Evolutionary conservation across 345 rosid genomes (phyloP).

Genomic region (Bretschneidera sinensis): DNA sequence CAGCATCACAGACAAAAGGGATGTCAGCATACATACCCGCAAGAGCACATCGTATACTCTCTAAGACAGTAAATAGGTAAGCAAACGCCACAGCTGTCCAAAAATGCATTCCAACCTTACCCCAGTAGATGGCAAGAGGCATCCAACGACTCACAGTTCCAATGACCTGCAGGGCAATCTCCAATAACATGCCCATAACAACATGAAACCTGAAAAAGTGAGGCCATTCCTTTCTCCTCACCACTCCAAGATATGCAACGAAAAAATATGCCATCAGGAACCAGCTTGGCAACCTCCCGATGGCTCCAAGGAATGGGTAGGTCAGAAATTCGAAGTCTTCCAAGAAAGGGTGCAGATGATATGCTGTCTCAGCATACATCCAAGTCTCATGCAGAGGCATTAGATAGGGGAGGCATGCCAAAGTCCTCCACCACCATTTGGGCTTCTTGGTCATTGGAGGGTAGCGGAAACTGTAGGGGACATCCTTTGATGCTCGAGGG

Average conservation of each 20-base stretch:
- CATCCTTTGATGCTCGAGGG: slow-evolving; percentile 75
- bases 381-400: slow-evolving; percentile 94
- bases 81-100: slow-evolving; percentile 77
- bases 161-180: slow-evolving; percentile 74
- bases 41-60: slow-evolving; percentile 75
- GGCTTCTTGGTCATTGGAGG: slow-evolving; percentile 88
- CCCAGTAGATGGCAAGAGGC: slow-evolving; percentile 77
- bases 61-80: slow-evolving; percentile 71
- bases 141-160: slow-evolving; percentile 77
- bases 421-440: slow-evolving; percentile 81
- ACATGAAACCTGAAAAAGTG: slow-evolving; percentile 88
- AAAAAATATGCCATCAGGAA: slow-evolving; percentile 82
- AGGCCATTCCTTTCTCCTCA: slow-evolving; percentile 88
- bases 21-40: slow-evolving; percentile 85
- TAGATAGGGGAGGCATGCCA: slow-evolving; percentile 81
- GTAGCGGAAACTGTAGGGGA: slow-evolving; percentile 58
- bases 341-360: slow-evolving; percentile 71
- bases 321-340: slow-evolving; percentile 70
- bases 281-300: slow-evolving; percentile 73
- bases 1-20: slow-evolving; percentile 81
- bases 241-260: slow-evolving; percentile 68
- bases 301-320: slow-evolving; percentile 71
- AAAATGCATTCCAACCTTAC: slow-evolving; percentile 81
- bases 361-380: slow-evolving; percentile 94
- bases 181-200: slow-evolving; percentile 80